phyloP scores from a whole-genome alignment of 257 asterid species.

The Galeopsis tetrahit region DNA sequence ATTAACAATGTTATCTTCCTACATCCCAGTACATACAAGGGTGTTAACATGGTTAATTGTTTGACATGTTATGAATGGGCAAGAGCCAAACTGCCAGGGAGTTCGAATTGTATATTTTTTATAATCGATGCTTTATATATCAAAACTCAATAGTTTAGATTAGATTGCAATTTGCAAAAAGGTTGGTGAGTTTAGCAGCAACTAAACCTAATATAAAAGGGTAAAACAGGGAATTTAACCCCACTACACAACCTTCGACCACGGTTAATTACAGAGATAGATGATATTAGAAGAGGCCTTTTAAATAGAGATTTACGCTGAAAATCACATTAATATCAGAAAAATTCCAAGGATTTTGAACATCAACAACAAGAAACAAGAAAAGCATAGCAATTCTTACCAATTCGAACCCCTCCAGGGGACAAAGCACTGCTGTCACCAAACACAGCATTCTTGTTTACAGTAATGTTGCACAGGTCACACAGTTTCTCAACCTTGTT shows the following conservation, averaged over 20 bases:
- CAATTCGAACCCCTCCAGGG: conserved; percentile 99
- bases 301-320: background rate
- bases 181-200: too few species aligned
- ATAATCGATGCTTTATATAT: background rate
- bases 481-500: conserved; percentile 97
- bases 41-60: too few species aligned
- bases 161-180: background rate
- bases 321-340: background rate
- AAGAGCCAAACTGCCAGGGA: too few species aligned
- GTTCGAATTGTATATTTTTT: too few species aligned
- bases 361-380: background rate
- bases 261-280: background rate
- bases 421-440: conserved; percentile 99
- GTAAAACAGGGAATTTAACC: background rate
- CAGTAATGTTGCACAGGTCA: conserved; percentile 90
- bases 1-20: background rate
- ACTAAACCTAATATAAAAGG: background rate
- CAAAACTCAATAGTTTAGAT: too few species aligned
- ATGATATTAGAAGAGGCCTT: background rate
- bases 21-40: background rate
- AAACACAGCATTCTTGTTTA: conserved; percentile 96
- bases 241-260: background rate
- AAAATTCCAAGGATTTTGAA: background rate
- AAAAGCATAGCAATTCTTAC: conserved; percentile 45
- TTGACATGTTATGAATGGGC: too few species aligned